Base-by-base conservation (phyloP, 495 filamentous ascomycete genomes). In the Venustampulla echinocandica region DNA sequence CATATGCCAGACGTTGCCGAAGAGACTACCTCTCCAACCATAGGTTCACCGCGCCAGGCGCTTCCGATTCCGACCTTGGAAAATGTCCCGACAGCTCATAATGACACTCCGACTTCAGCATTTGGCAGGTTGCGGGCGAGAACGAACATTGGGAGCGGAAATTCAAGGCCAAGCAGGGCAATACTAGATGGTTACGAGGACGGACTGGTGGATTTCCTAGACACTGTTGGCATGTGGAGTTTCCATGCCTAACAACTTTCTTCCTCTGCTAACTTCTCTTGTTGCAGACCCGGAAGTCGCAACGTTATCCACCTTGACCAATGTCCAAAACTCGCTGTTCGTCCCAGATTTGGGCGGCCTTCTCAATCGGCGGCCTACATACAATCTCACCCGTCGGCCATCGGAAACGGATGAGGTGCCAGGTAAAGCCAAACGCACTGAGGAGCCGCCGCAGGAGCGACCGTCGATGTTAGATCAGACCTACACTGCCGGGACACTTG, bases 301-400 rank as follows among this genome's bases (percentile, higher is more conserved):
- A 4, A 81, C 81, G 3, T 64, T 88, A 0, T 82, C 81, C 0
- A 86, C 80, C 40, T 71, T 88, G 3, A 88, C 81, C 42, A 88
- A 88, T 58, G 80, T 88, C 7, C 82, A 87, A 44, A 88, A 88
- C 55, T 86, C 82, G 0, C 73, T 88, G 5, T 86, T 88, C 59
- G 63, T 87, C 23, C 82, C 82, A 0, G 78, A 84, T n/a, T 63
- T 87, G 23, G 80, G 80, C 7, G 64, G 64, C 38, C 76, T 73
- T 39, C 37, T 88, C 14, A 88, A 88, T 52, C 74, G 84, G 19
- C 69, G 74, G 50, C 84, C 84, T 20, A 87, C 84, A 1, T 90
- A 87, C 54, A 77, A 73, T 22, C 69, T 88, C n/a, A 77, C 82
- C 1, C 71, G 71, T 15, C 63, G 63, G 0, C 65, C 66, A 3